Evolutionary conservation across 345 rosid genomes (phyloP), one percentile per base, ranked within the genome.

Genomic region (Toxicodendron radicans): DNA sequence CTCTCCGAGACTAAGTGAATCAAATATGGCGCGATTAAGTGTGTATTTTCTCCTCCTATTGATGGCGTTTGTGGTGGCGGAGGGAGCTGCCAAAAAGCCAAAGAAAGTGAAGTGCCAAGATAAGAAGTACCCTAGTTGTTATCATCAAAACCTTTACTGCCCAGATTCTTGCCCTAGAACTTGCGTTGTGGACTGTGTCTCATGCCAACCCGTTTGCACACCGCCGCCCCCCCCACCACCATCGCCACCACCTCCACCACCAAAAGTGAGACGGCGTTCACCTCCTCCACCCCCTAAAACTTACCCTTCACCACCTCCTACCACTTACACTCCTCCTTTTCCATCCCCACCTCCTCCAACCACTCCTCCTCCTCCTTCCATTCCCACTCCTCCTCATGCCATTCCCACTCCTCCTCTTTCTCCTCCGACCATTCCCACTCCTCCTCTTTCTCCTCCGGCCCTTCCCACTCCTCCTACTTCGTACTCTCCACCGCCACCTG

Each of bases 101-200:
- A 70, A 56, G 64, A 57, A 70, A 58, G 65, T 43, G 33, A 70
- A 70, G 33, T 70, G 73, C 64, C 10, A 58, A 8, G 56, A 59
- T 38, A 58, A 45, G 24, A 58, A 16, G 23, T 41, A 20, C 17
- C 65, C 41, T 7, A 12, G 0, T 43, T 71, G 74, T 58, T 58
- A 58, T 43, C 21, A 38, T 41, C 53, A 68, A 52, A 11, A 27
- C 23, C 65, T 38, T 27, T 58, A 38, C 21, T 71, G 74, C 52
- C 74, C 24, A 14, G 74, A 7, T 48, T 45, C 64, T 58, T 71
- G 65, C 58, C 74, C 11, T 43, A 24, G 56, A 46, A 58, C 64
- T 71, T 71, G 65, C 20, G 56, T 41, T 17, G 64, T 71, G 54
- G 65, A 58, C 23, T 71, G 74, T 57, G 65, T 17, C 21, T 58